A percentile compares a stretch with the other conserved stretches of the same genome.
Evolutionary conservation across 208 protist genomes (phyloP).

Genomic region (Angomonas ambiguus): DNA sequence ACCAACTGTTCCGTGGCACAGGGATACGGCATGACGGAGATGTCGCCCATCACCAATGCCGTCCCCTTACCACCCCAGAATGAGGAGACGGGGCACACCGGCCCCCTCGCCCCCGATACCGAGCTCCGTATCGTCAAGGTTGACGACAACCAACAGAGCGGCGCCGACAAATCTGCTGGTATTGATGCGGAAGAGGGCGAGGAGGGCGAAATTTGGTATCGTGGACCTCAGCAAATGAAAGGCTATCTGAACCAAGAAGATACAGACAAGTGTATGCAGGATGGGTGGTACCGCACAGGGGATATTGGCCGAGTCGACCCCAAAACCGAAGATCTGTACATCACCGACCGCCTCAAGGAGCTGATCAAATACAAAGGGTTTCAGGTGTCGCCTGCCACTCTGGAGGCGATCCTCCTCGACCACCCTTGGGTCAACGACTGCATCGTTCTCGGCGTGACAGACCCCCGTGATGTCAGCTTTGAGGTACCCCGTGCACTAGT

Average conservation of each 20-base stretch:
- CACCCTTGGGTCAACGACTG: slow-evolving; percentile 61
- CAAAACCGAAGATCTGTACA: slow-evolving; percentile 28
- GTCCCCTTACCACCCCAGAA: slow-evolving; percentile 1
- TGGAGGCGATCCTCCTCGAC: slow-evolving; percentile 60
- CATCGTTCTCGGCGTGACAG: slow-evolving; percentile 59
- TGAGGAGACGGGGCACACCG: slow-evolving; percentile 8
- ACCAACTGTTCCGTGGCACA: slow-evolving; percentile 25
- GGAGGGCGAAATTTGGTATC: slow-evolving; percentile 63
- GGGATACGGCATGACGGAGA: slow-evolving; percentile 79
- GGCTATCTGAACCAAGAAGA: slow-evolving; percentile 63
- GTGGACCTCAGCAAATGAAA: slow-evolving; percentile 71
- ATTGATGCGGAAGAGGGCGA: slow-evolving; percentile 22
- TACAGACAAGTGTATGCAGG: slow-evolving; percentile 32
- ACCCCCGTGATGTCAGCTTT: slow-evolving; percentile 36
- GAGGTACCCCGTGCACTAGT: slow-evolving; percentile 75
- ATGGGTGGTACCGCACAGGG: slow-evolving; percentile 70
- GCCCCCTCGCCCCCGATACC: slow-evolving; percentile 26
- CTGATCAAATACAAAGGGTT: slow-evolving; percentile 91
- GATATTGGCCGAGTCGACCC: slow-evolving; percentile 63
- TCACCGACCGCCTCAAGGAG: slow-evolving; percentile 83
- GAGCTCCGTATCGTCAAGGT: slow-evolving; percentile 38
- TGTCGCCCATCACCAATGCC: slow-evolving; percentile 32
- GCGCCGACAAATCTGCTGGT: slow-evolving; percentile 24
- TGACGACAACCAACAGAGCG: slow-evolving; percentile 33
- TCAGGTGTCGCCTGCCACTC: slow-evolving; percentile 78